Evolutionary conservation across 139 green algal species (phyloP).

Genomic region (Chlamydomonas asymmetrica): DNA sequence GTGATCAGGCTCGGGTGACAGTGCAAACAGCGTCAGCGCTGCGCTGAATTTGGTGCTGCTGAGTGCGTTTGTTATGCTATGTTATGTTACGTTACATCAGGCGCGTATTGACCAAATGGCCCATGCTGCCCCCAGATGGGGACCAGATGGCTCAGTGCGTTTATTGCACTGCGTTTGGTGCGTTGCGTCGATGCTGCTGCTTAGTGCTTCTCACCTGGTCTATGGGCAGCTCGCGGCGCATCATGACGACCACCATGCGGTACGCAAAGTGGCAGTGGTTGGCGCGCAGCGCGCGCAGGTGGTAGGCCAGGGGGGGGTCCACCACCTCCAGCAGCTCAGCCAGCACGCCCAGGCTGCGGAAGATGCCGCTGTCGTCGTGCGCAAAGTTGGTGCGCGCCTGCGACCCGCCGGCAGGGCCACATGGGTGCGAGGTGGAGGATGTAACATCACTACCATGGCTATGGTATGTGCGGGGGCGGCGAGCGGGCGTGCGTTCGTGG

Average conservation of each 20-base stretch:
- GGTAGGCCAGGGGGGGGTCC: constrained; percentile 48
- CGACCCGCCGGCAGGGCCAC: neutral
- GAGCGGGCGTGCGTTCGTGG: neutral
- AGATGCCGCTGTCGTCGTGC: constrained; percentile 72
- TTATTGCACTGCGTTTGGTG: neutral
- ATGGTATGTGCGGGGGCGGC: neutral
- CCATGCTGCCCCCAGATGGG: too few relatives aligned
- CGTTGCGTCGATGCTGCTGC: neutral
- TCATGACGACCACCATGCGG: constrained; percentile 79
- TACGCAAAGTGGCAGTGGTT: constrained; percentile 84
- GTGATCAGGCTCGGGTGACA: too few relatives aligned
- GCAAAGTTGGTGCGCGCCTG: constrained; percentile 72
- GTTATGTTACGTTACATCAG: too few relatives aligned
- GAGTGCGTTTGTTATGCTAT: too few relatives aligned
- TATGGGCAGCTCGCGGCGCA: constrained; percentile 75
- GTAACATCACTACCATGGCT: neutral
- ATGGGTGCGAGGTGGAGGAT: neutral
- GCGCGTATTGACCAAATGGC: too few relatives aligned
- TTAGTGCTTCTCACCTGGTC: constrained; percentile 49
- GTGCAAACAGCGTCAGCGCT: too few relatives aligned
- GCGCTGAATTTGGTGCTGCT: too few relatives aligned
- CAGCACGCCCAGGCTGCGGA: constrained; percentile 61
- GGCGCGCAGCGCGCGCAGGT: constrained; percentile 33
- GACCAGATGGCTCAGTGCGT: neutral
- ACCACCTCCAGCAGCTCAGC: constrained; percentile 46